Base-by-base conservation (phyloP, 2,329 filamentous ascomycete genomes). In the Hirsutella thompsonii region DNA sequence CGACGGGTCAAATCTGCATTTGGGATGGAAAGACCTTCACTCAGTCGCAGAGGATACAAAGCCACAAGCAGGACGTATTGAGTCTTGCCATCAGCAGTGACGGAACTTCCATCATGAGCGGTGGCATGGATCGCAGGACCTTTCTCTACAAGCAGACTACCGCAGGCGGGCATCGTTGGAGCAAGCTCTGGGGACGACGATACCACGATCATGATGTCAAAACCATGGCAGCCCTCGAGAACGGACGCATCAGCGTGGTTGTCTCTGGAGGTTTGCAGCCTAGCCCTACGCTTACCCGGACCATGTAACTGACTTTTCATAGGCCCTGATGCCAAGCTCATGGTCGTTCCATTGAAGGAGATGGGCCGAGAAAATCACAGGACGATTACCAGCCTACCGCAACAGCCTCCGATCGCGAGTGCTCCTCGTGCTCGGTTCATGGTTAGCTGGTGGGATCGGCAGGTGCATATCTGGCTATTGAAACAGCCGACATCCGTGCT, bases 151-250 rank as follows among this genome's bases (percentile, higher is more conserved):
- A 80, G 58, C 77, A 80, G 49, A 70, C 72, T 37, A 63, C 68
- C 43, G 71, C 72, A 36, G 68, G 75, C 19, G 72, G 71, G 44
- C 68, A 71, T 40, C 76, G 81, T 55, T 98, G 92, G 92, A 76
- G 76, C 44, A 90, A 92, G 59, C 72, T 86, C n/a, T 83, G 79
- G 60, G 87, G 94, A 55, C 75, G 85, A 49, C 74, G 87, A 55
- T 89, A 90, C 55, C 92, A 98, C 56, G 78, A 82, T 36, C 89
- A 96, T 59, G 92, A 98, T 64, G 88, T 96, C 53, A 96, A 96
- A 66, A 77, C 87, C 1, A 85, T 96, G 77, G 84, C 88, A 28
- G 80, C 85, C 0, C 96, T 90, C 48, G 92, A 98, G 60, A 81
- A 81, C 40, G 79, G 75, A 39, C 78, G 78, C 38, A 76, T 94